A percentile compares a stretch with the other conserved stretches of the same genome.
Evolutionary conservation across 2,329 filamentous ascomycete genomes (phyloP).

Genomic region (Trichoderma sp.): DNA sequence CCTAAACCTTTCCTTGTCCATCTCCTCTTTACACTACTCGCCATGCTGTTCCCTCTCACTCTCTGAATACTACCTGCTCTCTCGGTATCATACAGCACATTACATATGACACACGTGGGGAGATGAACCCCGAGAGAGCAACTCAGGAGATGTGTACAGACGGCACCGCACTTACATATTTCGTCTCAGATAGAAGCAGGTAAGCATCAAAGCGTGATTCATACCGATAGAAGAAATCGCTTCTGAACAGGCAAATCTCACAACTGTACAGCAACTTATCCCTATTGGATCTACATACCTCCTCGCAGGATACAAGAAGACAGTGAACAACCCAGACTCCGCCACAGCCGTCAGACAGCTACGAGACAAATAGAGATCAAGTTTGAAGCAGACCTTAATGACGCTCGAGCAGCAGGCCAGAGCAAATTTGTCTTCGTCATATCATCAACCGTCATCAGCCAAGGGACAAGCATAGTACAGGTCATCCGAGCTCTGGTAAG

Average conservation of each 20-base stretch:
- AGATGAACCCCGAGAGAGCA: background rate
- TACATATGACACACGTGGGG: background rate
- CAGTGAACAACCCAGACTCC: no score
- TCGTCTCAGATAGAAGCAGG: background rate
- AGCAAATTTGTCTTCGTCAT: no score
- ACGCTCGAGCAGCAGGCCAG: no score
- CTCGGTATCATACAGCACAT: background rate
- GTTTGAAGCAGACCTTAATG: no score
- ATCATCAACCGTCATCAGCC: background rate
- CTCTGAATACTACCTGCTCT: background rate
- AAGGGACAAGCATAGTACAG: background rate
- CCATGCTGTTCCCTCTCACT: background rate
- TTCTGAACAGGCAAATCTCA: background rate
- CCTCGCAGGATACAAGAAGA: no score
- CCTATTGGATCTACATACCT: background rate
- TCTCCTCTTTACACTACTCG: background rate
- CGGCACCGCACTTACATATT: background rate
- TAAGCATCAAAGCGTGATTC: fast-evolving
- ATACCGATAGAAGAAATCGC: background rate
- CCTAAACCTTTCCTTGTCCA: background rate
- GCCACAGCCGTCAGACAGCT: no score
- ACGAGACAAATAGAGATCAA: no score
- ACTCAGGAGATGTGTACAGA: background rate
- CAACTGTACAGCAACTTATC: background rate
- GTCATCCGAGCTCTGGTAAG: no score